phyloP scores from a whole-genome alignment of 1,284 basidiomycete genomes.

The Trichosporon coremiiforme region DNA sequence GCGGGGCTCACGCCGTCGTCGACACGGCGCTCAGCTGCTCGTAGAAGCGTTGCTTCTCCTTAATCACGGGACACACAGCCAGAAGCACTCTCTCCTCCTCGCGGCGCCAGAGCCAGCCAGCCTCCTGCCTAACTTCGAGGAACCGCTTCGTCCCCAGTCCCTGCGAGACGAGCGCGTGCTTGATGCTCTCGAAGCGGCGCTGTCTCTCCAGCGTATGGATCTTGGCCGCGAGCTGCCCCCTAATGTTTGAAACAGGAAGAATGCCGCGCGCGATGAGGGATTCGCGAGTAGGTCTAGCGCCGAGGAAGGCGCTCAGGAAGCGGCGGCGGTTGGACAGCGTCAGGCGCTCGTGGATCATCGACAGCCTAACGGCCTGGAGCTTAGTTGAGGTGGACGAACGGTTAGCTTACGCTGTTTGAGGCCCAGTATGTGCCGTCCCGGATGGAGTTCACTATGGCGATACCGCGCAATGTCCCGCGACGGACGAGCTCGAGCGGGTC shows the following conservation, averaged over 20 bases:
- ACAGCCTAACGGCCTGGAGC: slow-evolving; percentile 37
- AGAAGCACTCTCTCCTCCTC: slow-evolving; percentile 29
- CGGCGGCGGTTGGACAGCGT: slow-evolving; percentile 23
- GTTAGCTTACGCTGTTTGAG: slow-evolving; percentile 28
- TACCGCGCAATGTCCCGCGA: slow-evolving; percentile 35
- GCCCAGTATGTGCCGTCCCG: slow-evolving; percentile 33
- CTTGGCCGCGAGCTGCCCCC: neutral
- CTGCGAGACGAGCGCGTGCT: slow-evolving; percentile 25
- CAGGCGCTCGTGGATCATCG: slow-evolving; percentile 33
- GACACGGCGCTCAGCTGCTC: slow-evolving; percentile 26
- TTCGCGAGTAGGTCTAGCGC: slow-evolving; percentile 24
- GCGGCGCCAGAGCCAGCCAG: slow-evolving; percentile 16
- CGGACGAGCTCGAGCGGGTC: slow-evolving; percentile 37
- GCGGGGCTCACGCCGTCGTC: neutral
- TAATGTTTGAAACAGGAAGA: slow-evolving; percentile 23
- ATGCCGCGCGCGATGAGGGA: slow-evolving; percentile 30
- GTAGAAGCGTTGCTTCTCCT: slow-evolving; percentile 29
- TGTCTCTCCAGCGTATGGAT: slow-evolving; percentile 30
- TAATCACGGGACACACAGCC: slow-evolving; percentile 37
- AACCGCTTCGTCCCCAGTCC: slow-evolving; percentile 23
- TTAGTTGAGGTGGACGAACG: neutral
- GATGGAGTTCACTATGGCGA: slow-evolving; percentile 33
- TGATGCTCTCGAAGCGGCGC: slow-evolving; percentile 25
- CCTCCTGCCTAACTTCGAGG: slow-evolving; percentile 18
- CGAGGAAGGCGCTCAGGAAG: slow-evolving; percentile 26